Percentiles rank a stretch among this genome's conserved stretches.
Evolutionary conservation across 2,329 filamentous ascomycete species (phyloP).

Genomic region (Ceratocystis huliohia): DNA sequence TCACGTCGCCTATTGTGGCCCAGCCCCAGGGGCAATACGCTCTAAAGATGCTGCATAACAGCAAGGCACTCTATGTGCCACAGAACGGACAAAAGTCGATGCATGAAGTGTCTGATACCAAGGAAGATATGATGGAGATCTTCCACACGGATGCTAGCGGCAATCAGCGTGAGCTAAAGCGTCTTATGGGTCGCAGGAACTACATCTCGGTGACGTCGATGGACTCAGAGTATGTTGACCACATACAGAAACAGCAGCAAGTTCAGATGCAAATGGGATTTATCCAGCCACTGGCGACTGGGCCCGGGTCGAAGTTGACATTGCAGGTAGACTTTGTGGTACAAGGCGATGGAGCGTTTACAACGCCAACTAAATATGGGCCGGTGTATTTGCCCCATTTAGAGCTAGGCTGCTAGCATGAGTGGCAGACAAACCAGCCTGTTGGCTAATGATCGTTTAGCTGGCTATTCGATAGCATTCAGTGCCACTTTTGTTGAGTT

Average conservation of each 20-base stretch:
- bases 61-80: conserved; percentile 82
- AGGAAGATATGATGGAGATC: conserved; percentile 99
- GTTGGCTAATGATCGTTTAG: not conserved
- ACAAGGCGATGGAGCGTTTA: conserved; percentile 74
- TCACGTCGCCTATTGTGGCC: conserved; percentile 83
- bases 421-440: not conserved
- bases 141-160: conserved; percentile 90
- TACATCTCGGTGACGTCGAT: conserved; percentile 91
- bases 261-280: conserved; percentile 16
- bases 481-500: too few species aligned
- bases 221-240: conserved; percentile 62
- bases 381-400: conserved; percentile 87
- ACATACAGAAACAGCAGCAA: conserved; percentile 19
- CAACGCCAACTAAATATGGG: conserved; percentile 82
- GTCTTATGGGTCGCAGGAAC: conserved; percentile 85
- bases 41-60: conserved; percentile 88
- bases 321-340: conserved; percentile 94
- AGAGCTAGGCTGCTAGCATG: conserved; percentile 52
- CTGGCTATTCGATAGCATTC: not conserved
- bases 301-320: conserved; percentile 54
- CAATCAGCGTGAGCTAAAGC: conserved; percentile 67
- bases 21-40: conserved; percentile 75
- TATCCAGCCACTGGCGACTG: conserved; percentile 27
- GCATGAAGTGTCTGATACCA: conserved; percentile 73
- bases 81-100: conserved; percentile 68